phyloP scores from a whole-genome alignment of 768 basidiomycete genomes.

The Pisolithus marmoratus region DNA sequence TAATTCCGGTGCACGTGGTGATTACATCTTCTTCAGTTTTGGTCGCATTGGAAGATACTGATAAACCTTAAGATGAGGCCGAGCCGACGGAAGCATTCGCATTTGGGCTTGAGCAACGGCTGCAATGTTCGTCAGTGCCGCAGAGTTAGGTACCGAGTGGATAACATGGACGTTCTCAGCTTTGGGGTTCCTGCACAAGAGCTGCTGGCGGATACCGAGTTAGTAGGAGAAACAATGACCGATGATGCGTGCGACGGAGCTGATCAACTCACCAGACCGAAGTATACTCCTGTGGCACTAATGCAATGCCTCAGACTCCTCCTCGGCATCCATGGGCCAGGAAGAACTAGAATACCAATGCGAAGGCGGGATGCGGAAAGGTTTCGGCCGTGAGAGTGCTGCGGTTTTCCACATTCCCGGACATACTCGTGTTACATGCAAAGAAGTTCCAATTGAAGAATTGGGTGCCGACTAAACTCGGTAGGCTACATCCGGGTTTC shows the following conservation, averaged over 20 bases:
- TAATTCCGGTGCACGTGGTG: conserved; percentile 32
- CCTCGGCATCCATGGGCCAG: conserved; percentile 34
- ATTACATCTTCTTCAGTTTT: background rate
- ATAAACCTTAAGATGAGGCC: conserved; percentile 5
- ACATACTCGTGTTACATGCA: conserved; percentile 82
- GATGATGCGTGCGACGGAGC: background rate
- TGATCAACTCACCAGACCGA: conserved; percentile 36
- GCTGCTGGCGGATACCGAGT: conserved; percentile 3
- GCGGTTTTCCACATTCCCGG: conserved; percentile 81
- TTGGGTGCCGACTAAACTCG: conserved; percentile 95
- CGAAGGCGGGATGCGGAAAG: conserved; percentile 59
- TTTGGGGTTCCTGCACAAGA: conserved; percentile 68
- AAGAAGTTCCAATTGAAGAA: conserved; percentile 93
- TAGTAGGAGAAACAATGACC: background rate
- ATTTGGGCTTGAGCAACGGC: conserved; percentile 80
- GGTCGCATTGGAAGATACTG: background rate
- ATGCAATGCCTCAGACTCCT: conserved; percentile 55
- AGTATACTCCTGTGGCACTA: conserved; percentile 60
- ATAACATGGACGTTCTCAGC: conserved; percentile 71
- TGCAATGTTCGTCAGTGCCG: conserved; percentile 78
- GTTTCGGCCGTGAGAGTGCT: conserved; percentile 68
- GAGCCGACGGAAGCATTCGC: conserved; percentile 76
- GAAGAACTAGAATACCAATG: conserved; percentile 82
- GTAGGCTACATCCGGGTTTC: conserved; percentile 36
- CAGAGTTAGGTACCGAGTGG: conserved; percentile 78